Evolutionary conservation across 2,329 filamentous ascomycete species (phyloP), one percentile per base, ranked within the genome.

Genomic region (Scolecobasidium constrictum): DNA sequence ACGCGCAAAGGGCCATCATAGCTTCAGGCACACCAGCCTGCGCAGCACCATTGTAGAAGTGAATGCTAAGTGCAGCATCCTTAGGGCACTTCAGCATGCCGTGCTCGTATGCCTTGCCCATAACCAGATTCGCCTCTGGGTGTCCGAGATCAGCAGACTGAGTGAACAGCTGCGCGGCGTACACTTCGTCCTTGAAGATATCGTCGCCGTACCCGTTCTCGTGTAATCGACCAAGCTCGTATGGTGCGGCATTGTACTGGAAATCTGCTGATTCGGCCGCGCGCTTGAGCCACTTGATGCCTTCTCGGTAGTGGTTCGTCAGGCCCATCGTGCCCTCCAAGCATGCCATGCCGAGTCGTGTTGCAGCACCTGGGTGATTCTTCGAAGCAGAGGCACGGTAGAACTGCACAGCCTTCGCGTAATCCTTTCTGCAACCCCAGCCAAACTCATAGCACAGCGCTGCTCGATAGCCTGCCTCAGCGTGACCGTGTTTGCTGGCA

Each of bases 1-100:
- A 98, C 9, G 92, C 92, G 63, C 92, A 98, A 6, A 98, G 71
- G 4, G 90, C 90, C 88, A 98, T 94, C 87, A 96, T 96, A 38
- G 87, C 90, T 38, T 79, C 75, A 0, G 87, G 72, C 55, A 95
- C 83, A 1, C 86, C 86, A 36, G 75, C 72, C 55, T 94, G 84
- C 2, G 92, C 92, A 11, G 92, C 90, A 19, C 81, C 82, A 1
- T 90, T 98, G 66, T 98, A 98, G 58, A 95, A 98, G 61, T 98
- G 92, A 7, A 98, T 87, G 50, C 87, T 95, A 42, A 98, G 69
- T 2, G 88, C 86, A 2, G 92, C 86, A 59, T 98, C 92, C 41
- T 81, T 78, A 1, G 92, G 92, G 56, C 92, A 98, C 50, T 76
- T 79, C 44, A 96, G 71, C 49, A 80, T 77, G 12, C 92, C 92